Percentiles rank a stretch among this genome's conserved stretches.
These are phyloP conservation scores for Magnaporthales sp. DNA, from an alignment of 2,329 filamentous ascomycete species.

Conservation along the genomic window DNA sequence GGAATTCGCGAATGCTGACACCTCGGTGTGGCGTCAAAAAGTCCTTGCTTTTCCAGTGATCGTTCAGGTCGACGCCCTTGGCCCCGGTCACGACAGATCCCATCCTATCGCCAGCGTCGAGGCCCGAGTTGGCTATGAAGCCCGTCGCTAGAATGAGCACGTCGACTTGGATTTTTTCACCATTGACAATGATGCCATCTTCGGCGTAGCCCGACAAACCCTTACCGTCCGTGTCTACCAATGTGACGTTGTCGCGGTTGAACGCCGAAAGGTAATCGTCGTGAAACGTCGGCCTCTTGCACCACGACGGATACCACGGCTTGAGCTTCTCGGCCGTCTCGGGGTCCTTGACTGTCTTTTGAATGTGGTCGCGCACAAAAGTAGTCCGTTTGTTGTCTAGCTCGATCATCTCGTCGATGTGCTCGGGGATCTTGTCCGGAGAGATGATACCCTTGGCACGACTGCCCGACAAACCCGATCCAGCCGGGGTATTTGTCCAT, in stretches of 20 bases:
- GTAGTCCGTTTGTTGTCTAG: not conserved
- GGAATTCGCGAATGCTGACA: not conserved
- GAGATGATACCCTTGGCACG: not conserved
- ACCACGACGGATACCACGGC: conserved; percentile 52
- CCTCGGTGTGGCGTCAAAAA: not conserved
- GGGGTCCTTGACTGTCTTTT: conserved; percentile 40
- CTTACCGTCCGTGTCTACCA: conserved; percentile 42
- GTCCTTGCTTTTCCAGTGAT: not conserved
- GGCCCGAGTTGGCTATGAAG: not conserved
- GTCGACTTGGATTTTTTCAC: conserved; percentile 36
- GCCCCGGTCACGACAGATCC: not conserved
- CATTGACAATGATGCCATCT: conserved; percentile 31
- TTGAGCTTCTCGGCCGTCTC: conserved; percentile 43
- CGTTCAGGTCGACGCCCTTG: not conserved
- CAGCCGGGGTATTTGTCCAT: conserved; percentile 30
- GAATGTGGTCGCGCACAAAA: conserved; percentile 28
- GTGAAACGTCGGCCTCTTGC: conserved; percentile 55
- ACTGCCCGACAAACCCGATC: conserved; percentile 10
- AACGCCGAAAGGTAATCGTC: conserved; percentile 50
- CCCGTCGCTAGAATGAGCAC: not conserved
- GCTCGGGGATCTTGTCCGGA: not conserved
- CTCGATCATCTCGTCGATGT: not conserved
- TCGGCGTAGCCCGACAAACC: conserved; percentile 37
- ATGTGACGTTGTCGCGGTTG: conserved; percentile 47
- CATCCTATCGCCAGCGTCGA: not conserved